Conservation (phyloP, 805 yeast species). For the Wilhelminamyces savonicus region DNA sequence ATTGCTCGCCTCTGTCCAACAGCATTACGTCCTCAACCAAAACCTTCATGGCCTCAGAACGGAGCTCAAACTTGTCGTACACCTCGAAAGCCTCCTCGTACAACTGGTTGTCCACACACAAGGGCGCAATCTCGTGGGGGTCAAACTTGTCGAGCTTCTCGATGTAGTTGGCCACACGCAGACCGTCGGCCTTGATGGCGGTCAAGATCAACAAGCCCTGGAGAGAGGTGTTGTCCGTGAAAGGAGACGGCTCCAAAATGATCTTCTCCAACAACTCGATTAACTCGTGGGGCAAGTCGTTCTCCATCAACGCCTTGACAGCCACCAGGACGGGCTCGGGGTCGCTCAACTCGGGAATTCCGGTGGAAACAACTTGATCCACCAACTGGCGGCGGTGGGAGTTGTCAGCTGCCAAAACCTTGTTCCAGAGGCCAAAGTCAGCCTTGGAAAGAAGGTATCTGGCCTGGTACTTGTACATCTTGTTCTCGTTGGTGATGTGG, state of each 20-base stretch:
- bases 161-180: constrained; percentile 75
- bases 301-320: constrained; percentile 94
- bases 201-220: constrained; percentile 91
- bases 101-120: constrained; percentile 83
- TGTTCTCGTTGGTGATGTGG: constrained; percentile 89
- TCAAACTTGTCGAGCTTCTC: constrained; percentile 89
- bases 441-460: constrained; percentile 85
- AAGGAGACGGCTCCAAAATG: constrained; percentile 94
- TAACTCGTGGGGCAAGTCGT: constrained; percentile 85
- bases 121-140: constrained; percentile 88
- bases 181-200: constrained; percentile 90
- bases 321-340: constrained; percentile 93
- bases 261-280: constrained; percentile 94
- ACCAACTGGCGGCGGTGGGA: constrained; percentile 84
- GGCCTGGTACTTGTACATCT: constrained; percentile 99
- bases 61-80: constrained; percentile 75
- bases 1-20: constrained; percentile 88
- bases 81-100: constrained; percentile 93
- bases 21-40: constrained; percentile 91
- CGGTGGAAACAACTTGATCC: constrained; percentile 93
- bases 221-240: constrained; percentile 88
- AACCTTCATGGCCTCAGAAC: constrained; percentile 78
- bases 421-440: constrained; percentile 77
- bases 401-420: constrained; percentile 70
- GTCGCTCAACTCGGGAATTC: constrained; percentile 87